Evolutionary conservation across 2,329 filamentous ascomycete species (phyloP).

Genomic region (Aspergillus versicolor): DNA sequence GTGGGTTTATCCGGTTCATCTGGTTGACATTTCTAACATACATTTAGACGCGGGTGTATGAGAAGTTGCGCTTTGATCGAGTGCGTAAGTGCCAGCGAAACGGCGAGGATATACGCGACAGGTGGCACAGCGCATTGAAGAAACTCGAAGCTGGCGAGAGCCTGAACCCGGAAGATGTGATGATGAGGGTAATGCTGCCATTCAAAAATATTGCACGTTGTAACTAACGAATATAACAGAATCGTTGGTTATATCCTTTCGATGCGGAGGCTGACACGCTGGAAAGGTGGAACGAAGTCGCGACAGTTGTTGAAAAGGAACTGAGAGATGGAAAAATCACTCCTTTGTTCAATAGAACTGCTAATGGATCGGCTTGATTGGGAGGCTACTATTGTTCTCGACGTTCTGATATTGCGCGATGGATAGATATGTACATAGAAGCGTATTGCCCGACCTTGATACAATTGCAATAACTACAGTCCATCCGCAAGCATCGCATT

Average conservation of each 20-base stretch:
- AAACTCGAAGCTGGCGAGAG: background rate
- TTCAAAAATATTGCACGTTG: accelerated
- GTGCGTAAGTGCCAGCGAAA: background rate
- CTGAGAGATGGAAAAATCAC: background rate
- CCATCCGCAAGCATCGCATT: slow-evolving; percentile 13
- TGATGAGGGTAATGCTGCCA: background rate
- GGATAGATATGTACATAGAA: no score
- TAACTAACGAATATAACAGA: background rate
- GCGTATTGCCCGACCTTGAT: no score
- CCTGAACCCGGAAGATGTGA: background rate
- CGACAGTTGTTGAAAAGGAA: background rate
- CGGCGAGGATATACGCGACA: background rate
- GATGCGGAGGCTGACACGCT: background rate
- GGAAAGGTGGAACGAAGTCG: background rate
- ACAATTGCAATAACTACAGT: background rate
- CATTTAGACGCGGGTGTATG: background rate
- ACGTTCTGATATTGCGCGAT: no score
- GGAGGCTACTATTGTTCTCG: no score
- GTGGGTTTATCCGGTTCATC: no score
- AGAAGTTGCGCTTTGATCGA: background rate
- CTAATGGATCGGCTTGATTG: no score
- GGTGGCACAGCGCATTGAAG: background rate
- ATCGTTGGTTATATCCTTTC: background rate
- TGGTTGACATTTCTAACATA: background rate
- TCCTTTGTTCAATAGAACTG: background rate